phyloP scores from a whole-genome alignment of 768 basidiomycete species.

The Xerocomellus amylosporus region DNA sequence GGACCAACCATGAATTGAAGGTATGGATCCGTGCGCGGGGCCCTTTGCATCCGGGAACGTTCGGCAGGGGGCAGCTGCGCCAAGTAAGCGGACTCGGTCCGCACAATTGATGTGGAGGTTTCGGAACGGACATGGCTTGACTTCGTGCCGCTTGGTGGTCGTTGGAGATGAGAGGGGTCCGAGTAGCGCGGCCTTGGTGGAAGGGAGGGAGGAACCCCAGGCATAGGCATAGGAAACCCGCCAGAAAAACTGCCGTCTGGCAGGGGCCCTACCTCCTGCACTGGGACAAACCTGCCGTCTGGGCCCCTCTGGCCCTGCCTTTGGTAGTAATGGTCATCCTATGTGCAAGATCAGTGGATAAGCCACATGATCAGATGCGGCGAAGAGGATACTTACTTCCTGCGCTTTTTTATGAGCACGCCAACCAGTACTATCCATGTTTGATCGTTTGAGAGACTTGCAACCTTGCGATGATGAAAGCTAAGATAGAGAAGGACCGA shows the following conservation, averaged over 20 bases:
- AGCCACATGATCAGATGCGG: background rate
- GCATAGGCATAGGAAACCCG: conserved; percentile 44
- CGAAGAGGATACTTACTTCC: conserved; percentile 37
- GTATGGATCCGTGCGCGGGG: conserved; percentile 74
- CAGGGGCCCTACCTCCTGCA: conserved; percentile 58
- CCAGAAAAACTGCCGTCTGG: conserved; percentile 57
- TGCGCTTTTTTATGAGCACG: conserved; percentile 62
- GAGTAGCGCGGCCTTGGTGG: conserved; percentile 39
- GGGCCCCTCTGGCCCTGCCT: conserved; percentile 38
- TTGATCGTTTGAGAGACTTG: background rate
- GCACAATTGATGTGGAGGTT: conserved; percentile 1
- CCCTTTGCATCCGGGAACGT: conserved; percentile 54
- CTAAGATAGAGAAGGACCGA: background rate
- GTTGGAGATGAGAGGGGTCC: conserved; percentile 4
- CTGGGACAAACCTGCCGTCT: conserved; percentile 51
- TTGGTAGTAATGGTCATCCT: conserved; percentile 32
- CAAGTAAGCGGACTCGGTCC: conserved; percentile 34
- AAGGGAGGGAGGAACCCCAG: conserved; percentile 40
- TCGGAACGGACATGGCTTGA: conserved; percentile 27
- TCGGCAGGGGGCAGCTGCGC: conserved; percentile 59
- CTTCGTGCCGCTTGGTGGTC: conserved; percentile 19
- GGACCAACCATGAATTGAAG: conserved; percentile 92
- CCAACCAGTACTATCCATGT: conserved; percentile 81
- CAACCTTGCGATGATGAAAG: background rate
- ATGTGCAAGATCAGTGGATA: conserved; percentile 19